These are phyloP conservation scores for Discostella stelligeroides DNA, from an alignment of 108 stramenopile genomes.

Conservation along the genomic window DNA sequence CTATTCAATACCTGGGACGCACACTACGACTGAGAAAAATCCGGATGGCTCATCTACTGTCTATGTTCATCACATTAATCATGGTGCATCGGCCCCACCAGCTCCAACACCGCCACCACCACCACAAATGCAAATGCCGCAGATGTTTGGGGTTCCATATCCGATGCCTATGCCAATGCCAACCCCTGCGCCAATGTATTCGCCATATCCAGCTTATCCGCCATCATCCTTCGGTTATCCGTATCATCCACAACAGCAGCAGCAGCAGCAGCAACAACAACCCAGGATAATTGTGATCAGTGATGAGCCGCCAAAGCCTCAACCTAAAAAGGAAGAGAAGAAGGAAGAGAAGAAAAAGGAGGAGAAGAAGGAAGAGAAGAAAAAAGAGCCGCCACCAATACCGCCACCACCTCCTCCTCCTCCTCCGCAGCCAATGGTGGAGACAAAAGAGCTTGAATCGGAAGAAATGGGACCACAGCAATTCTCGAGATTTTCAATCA, in stretches of 20 bases:
- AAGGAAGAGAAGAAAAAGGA: slow-evolving; percentile 10
- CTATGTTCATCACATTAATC: slow-evolving; percentile 13
- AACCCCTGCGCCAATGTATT: slow-evolving; percentile 8
- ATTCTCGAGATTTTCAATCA: slow-evolving; percentile 12
- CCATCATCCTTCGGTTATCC: neutral
- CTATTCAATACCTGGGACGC: slow-evolving; percentile 8
- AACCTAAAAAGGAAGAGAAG: neutral
- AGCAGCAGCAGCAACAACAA: slow-evolving; percentile 3
- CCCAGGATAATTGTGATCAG: slow-evolving; percentile 2
- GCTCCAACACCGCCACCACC: slow-evolving; percentile 1
- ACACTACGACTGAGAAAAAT: slow-evolving; percentile 2
- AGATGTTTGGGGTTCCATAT: slow-evolving; percentile 14
- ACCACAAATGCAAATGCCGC: slow-evolving; percentile 17
- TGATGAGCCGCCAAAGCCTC: too few relatives aligned
- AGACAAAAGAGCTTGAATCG: neutral
- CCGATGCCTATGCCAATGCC: slow-evolving; percentile 14
- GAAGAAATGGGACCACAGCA: slow-evolving; percentile 4
- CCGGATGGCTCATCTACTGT: slow-evolving; percentile 8
- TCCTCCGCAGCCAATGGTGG: neutral
- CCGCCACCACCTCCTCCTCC: neutral
- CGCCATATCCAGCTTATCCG: slow-evolving; percentile 9
- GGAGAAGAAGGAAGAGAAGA: too few relatives aligned
- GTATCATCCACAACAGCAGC: neutral
- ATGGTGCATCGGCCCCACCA: slow-evolving; percentile 4
- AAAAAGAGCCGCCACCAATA: neutral